Evolutionary conservation across 805 yeast species (phyloP).

Genomic region (Candida anglica): DNA sequence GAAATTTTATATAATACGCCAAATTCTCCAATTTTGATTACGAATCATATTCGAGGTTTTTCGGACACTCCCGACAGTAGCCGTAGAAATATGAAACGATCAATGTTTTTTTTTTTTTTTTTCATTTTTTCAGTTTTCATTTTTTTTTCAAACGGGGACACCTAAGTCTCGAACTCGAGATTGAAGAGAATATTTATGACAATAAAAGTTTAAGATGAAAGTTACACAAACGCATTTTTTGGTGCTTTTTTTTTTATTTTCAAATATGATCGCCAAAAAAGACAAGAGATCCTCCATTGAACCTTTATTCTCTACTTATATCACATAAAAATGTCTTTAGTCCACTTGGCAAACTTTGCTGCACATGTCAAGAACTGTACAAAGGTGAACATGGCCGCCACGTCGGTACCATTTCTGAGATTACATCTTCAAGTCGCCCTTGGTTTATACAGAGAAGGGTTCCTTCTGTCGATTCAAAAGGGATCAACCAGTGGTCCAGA

Average conservation of each 20-base stretch:
- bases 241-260: constrained; percentile 1
- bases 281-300: not conserved
- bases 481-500: constrained; percentile 90
- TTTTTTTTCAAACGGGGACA: too few relatives aligned
- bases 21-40: too few relatives aligned
- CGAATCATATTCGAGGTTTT: too few relatives aligned
- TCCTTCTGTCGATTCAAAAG: constrained; percentile 75
- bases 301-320: not conserved
- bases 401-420: constrained; percentile 79
- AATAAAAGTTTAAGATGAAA: too few relatives aligned
- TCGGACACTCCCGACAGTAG: too few relatives aligned
- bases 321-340: constrained; percentile 63
- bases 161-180: too few relatives aligned
- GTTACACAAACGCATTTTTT: not conserved
- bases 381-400: constrained; percentile 65
- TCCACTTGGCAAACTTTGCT: constrained; percentile 77
- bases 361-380: constrained; percentile 88
- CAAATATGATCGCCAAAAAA: not conserved
- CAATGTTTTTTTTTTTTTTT: too few relatives aligned
- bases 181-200: too few relatives aligned
- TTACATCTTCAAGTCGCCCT: constrained; percentile 79
- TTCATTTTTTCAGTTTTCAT: too few relatives aligned
- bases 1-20: too few relatives aligned
- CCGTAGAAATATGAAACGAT: too few relatives aligned
- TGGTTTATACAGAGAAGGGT: constrained; percentile 88